Evolutionary conservation across 768 basidiomycete species (phyloP).

Genomic region (Hygrocybe punicea): DNA sequence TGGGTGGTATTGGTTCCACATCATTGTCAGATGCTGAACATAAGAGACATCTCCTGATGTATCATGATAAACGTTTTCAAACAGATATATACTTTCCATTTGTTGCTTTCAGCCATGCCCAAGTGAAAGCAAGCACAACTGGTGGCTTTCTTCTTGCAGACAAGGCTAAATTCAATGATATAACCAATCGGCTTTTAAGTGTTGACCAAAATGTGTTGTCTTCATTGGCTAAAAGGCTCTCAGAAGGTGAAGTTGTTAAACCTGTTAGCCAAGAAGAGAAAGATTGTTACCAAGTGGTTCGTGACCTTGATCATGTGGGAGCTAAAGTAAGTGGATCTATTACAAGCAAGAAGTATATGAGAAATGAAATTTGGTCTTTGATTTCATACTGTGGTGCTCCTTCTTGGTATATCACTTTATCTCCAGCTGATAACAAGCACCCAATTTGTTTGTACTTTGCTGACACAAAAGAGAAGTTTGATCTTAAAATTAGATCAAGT

Average conservation of each 20-base stretch:
- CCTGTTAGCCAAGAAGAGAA: conserved; percentile 32
- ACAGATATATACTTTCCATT: conserved; percentile 35
- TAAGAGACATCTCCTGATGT: conserved; percentile 29
- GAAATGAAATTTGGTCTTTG: conserved; percentile 16
- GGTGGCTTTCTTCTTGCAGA: conserved; percentile 30
- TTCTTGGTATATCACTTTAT: conserved; percentile 17
- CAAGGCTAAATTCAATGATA: conserved; percentile 21
- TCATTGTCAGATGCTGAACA: conserved; percentile 17
- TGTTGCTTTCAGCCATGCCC: conserved; percentile 41
- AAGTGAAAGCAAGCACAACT: conserved; percentile 28
- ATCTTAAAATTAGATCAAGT: conserved; percentile 1
- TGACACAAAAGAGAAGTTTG: conserved; percentile 15
- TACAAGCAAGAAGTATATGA: conserved; percentile 22
- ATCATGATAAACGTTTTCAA: conserved; percentile 41
- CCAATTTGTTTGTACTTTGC: conserved; percentile 32
- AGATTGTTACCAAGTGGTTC: conserved; percentile 31
- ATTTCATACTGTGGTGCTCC: conserved; percentile 20
- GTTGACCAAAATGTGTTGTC: conserved; percentile 23
- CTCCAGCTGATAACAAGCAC: too few relatives aligned
- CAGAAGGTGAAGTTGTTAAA: conserved; percentile 21
- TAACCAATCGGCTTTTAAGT: conserved; percentile 19
- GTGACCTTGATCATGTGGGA: conserved; percentile 34
- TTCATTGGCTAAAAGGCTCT: conserved; percentile 18
- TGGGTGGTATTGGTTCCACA: conserved; percentile 28
- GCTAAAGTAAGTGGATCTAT: conserved; percentile 28